Evolutionary conservation across 2,329 filamentous ascomycete genomes (phyloP), one percentile per base, ranked within the genome.

Genomic region (Chrysoporthe cubensis): DNA sequence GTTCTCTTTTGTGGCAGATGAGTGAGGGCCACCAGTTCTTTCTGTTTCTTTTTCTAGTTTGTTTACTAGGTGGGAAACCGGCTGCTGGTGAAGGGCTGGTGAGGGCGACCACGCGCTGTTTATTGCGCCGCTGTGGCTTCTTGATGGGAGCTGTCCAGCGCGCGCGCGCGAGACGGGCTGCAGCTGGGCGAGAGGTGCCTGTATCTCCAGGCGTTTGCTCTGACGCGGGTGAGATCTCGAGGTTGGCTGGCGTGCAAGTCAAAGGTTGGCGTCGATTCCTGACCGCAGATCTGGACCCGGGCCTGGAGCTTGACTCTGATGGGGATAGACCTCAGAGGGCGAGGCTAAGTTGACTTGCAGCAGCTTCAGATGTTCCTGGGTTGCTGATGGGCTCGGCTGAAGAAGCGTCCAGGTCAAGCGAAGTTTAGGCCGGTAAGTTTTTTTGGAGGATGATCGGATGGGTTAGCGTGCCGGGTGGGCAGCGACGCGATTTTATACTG

Each of bases 271-370:
- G 34, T 34, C 54, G n/a, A 21, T 57, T 40, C 32, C 58, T 21
- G 58, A 46, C 18, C 66, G 26, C 66, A 32, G 63, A 40, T 64
- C 65, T 60, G 44, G 43, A 32, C 21, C 40, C 14, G 58, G 52
- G 48, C 56, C 56, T 32, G 60, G 40, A 50, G 61, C 48, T 54
- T 64, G 52, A 50, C 60, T 64, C 44, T 52, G 43, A 61, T 32
- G 69, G 64, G 67, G 70, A 68, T 58, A 70, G 70, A 65, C 67
- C 67, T 56, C 26, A 7, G n/a, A 21, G 40, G 42, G 57, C 56
- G 58, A 69, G 62, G 57, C 68, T 69, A 67, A 69, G 62, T 60
- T 69, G 68, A 69, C 68, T 69, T 69, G 68, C 65, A 67, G 68
- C 43, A 66, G 58, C 64, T 48, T 44, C 57, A 43, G 26, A 16